Base-by-base conservation (phyloP, 139 green algal genomes). In the Chlamydomonas sp. region DNA sequence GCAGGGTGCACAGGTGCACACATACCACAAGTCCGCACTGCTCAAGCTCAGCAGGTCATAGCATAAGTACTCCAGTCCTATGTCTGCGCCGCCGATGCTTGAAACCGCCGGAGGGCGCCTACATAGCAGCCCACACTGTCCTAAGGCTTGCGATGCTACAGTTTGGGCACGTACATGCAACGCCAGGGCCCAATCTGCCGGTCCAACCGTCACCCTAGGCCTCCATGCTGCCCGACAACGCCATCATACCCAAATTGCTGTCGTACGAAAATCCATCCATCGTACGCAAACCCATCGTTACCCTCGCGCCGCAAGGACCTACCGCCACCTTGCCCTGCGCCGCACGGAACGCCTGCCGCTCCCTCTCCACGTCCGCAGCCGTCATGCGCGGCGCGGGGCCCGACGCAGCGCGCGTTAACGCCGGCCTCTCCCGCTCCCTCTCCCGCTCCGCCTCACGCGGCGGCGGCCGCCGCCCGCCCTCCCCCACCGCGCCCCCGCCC, bases 261-360 rank as follows among this genome's bases (percentile, higher is more conserved):
- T 10, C 66, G 10, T 14, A 77, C 1, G 16, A 77, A 77, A 77
- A 69, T 69, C 71, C 71, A 77, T 49, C 8, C 71, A n/a, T 8
- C 71, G 71, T 14, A 31, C 69, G 5, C 16, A 12, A 49, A 76
- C 7, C 20, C 73, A 78, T 10, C 20, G 63, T n/a, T 8, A 79
- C 63, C 49, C 49, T 57, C 63, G 12, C 9, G 18, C 8, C 6
- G 57, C 75, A 10, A 1, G 12, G 57, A 2, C 78, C 3, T 71
- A 86, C 82, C 82, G 79, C 79, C 18, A 74, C 82, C 82, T 79
- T 86, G 59, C 62, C 72, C 7, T 60, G 59, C 83, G 78, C 78
- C 2, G 83, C 83, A 6, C 83, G 83, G 62, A 82, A 88, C 17
- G 73, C 73, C 74, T 88, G 83, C 58, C 83, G 83, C 72, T 88